phyloP scores from a whole-genome alignment of 2,329 filamentous ascomycete genomes.

The Helminthosporium solani region DNA sequence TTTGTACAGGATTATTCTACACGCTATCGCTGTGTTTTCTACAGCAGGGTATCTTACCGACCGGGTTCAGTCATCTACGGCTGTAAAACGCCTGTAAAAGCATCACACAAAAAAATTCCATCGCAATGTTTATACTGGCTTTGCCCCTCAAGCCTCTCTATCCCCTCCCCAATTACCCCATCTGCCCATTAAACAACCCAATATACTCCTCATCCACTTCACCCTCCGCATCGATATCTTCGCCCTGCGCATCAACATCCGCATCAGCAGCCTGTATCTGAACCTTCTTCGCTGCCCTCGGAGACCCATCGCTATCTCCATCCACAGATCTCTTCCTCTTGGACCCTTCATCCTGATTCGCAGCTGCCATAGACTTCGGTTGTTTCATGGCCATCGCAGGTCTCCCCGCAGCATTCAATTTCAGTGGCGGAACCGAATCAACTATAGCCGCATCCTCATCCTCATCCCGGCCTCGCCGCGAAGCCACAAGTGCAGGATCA shows the following conservation, averaged over 20 bases:
- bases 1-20: background rate
- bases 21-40: background rate
- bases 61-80: background rate
- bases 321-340: background rate
- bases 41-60: background rate
- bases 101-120: background rate
- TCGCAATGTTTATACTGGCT: background rate
- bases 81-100: background rate
- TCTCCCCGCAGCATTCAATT: too few species aligned
- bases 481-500: background rate
- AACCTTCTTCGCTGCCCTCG: background rate
- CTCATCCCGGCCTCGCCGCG: background rate
- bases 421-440: background rate
- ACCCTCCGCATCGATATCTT: constrained; percentile 1
- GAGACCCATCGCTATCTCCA: background rate
- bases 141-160: background rate
- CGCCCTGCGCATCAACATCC: background rate
- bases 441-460: background rate
- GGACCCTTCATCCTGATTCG: background rate
- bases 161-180: background rate
- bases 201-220: background rate
- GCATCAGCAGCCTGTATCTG: background rate
- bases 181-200: background rate
- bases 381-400: too few species aligned
- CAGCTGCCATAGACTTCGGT: too few species aligned